Evolutionary conservation across 352 stramenopile genomes (phyloP), one percentile per base, ranked within the genome.

Genomic region (Pseudoperonospora humuli): DNA sequence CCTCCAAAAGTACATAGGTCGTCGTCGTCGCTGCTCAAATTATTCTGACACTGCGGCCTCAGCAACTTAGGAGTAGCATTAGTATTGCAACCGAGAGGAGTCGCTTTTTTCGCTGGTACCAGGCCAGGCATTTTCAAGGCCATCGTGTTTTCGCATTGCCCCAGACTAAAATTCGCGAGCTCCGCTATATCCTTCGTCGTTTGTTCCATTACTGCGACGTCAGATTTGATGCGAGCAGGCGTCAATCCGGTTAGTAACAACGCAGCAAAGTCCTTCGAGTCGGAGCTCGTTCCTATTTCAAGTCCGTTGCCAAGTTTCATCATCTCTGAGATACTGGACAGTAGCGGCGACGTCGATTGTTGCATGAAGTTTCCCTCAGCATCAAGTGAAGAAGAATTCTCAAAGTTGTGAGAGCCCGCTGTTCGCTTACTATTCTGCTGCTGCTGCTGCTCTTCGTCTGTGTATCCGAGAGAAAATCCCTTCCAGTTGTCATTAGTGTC

Each of bases 401-500:
- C 26, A 0, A 25, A 44, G 28, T 4, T 27, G 17, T 53, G 35
- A 34, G 21, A 17, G 3, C 37, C 33, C 25, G 48, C 45, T 41
- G 15, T 0, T n/a, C n/a, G n/a, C n/a, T n/a, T n/a, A n/a, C n/a
- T n/a, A n/a, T n/a, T n/a, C n/a, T n/a, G n/a, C 15, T 43, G 41
- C 27, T 27, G 14, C 20, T 46, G 43, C 20, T 55, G 46, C 18
- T 73, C 63, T 41, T 87, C 71, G 37, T 84, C 69, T 1, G 57
- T 61, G 38, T 87, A 87, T 17, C 68, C 72, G 13, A 87, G 58
- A 18, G 67, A 77, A 50, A 87, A 81, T 11, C 72, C 70, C 31
- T 84, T 87, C 71, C 72, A 84, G 33, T 64, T 76, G 39, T 87
- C 72, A 33, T 63, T 63, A 23, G 69, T 61, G 32, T 83, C 74